These are phyloP conservation scores for Deakozyma indianensis DNA, from an alignment of 805 yeast genomes.

Conservation along the genomic window DNA sequence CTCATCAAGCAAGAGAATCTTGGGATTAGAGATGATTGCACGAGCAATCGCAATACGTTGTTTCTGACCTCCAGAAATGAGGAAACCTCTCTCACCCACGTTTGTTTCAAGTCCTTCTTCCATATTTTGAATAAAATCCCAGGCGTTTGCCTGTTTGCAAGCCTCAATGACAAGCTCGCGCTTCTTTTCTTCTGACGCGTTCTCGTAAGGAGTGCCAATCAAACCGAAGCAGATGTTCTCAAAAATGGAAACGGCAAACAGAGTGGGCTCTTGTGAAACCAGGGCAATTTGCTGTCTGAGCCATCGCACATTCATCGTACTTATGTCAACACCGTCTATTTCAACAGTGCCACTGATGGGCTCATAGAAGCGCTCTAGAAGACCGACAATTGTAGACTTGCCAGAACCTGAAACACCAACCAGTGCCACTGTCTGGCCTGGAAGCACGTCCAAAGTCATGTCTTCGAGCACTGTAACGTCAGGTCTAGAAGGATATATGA, in stretches of 20 bases:
- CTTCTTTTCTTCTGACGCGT: constrained; percentile 17
- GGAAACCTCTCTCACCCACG: constrained; percentile 43
- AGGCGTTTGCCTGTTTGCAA: constrained; percentile 37
- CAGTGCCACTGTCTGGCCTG: constrained; percentile 76
- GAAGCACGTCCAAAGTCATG: constrained; percentile 30
- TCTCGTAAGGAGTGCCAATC: constrained; percentile 16
- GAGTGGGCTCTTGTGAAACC: constrained; percentile 41
- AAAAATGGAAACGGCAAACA: constrained; percentile 67
- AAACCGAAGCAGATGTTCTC: constrained; percentile 76
- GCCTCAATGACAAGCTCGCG: constrained; percentile 23
- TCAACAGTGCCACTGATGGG: constrained; percentile 33
- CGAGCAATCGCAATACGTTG: constrained; percentile 55
- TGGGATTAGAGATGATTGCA: constrained; percentile 40
- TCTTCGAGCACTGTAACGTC: constrained; percentile 16
- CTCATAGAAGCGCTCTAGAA: constrained; percentile 44
- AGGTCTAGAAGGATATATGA: constrained; percentile 21
- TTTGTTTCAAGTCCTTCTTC: constrained; percentile 36
- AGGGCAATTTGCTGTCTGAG: constrained; percentile 42
- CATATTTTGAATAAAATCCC: constrained; percentile 32
- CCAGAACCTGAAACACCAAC: constrained; percentile 72
- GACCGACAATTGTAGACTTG: constrained; percentile 31
- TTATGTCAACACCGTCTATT: constrained; percentile 34
- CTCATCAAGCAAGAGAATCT: constrained; percentile 44
- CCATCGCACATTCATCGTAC: constrained; percentile 34
- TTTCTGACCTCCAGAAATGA: constrained; percentile 54